Conservation (phyloP, 306 rosid species). For the Citrullus amarus region DNA sequence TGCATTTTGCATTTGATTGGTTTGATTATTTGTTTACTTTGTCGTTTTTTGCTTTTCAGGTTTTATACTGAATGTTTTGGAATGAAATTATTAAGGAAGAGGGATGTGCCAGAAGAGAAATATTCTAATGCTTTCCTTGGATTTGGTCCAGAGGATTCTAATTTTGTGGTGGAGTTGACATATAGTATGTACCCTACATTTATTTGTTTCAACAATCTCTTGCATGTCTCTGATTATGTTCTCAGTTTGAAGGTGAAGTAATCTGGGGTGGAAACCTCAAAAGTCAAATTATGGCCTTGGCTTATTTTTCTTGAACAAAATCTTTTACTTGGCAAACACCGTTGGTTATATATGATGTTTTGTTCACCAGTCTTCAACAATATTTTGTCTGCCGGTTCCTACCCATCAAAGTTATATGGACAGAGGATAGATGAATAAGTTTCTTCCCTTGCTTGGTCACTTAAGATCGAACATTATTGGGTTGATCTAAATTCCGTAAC, state of each 20-base stretch:
- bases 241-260: not conserved
- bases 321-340: not conserved
- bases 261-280: not conserved
- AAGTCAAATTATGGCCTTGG: not conserved
- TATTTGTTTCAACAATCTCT: not conserved
- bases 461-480: not conserved
- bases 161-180: conserved; percentile 81
- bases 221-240: not conserved
- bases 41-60: conserved; percentile 18
- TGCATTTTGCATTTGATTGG: not conserved
- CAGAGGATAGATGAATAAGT: not conserved
- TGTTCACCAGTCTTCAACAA: not conserved
- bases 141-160: conserved; percentile 63
- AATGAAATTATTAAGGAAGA: conserved; percentile 70
- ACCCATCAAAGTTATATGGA: not conserved
- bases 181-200: conserved; percentile 48
- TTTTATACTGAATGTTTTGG: conserved; percentile 83
- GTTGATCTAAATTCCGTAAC: not conserved
- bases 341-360: not conserved
- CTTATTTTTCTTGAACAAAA: not conserved
- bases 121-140: conserved; percentile 90
- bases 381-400: not conserved
- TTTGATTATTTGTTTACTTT: not conserved
- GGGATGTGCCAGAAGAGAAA: conserved; percentile 85
- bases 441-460: not conserved